A percentile compares a stretch with the other conserved stretches of the same genome.
Conservation (phyloP, 1,284 basidiomycete species). For the Tranzscheliella williamsii region DNA sequence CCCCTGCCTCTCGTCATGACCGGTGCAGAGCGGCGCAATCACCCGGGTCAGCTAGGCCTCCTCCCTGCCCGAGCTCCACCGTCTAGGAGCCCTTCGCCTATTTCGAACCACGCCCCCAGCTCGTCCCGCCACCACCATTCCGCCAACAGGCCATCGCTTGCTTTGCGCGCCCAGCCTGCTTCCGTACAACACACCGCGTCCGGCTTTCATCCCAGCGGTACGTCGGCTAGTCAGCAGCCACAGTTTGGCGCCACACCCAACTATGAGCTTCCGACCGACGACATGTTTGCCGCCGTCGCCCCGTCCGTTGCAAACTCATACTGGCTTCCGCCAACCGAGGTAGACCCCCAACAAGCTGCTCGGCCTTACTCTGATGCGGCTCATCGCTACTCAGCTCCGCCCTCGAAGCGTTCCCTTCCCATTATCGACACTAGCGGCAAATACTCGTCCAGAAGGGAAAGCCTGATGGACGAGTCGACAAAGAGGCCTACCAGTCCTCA, state of each 20-base stretch:
- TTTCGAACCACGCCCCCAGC: slow-evolving; percentile 1
- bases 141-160: slow-evolving; percentile 3
- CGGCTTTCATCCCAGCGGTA: too few species aligned
- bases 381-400: too few species aligned
- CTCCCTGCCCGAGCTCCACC: slow-evolving; percentile 10
- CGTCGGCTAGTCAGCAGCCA: slow-evolving; percentile 17
- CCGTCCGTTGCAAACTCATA: slow-evolving; percentile 7
- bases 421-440: slow-evolving; percentile 26
- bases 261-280: slow-evolving; percentile 35
- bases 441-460: slow-evolving; percentile 16
- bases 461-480: slow-evolving; percentile 25
- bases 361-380: too few species aligned
- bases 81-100: slow-evolving; percentile 12
- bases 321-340: too few species aligned
- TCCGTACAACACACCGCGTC: too few species aligned
- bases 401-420: slow-evolving; percentile 2
- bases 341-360: too few species aligned
- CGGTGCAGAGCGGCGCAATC: slow-evolving; percentile 30
- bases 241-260: slow-evolving; percentile 28
- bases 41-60: slow-evolving; percentile 16
- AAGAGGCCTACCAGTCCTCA: slow-evolving; percentile 47
- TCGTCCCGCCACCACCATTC: background rate
- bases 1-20: slow-evolving; percentile 12
- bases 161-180: slow-evolving; percentile 4
- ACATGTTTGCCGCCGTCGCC: slow-evolving; percentile 12